phyloP scores from a whole-genome alignment of 805 yeast species.

The Barnettozyma californica region DNA sequence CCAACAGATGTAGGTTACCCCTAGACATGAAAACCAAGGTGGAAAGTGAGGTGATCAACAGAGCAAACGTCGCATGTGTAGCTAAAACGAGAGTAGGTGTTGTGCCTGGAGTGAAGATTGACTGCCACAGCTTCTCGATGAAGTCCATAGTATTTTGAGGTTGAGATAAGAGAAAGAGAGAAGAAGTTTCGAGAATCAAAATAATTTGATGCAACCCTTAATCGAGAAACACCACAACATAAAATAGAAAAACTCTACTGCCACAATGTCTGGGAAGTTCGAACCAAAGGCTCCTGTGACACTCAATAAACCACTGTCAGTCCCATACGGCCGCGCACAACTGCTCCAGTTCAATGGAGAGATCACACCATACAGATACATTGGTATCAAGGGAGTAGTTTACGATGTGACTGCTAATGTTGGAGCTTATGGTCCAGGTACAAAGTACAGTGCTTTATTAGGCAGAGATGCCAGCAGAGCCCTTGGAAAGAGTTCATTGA shows the following conservation, averaged over 20 bases:
- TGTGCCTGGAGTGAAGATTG: conserved; percentile 89
- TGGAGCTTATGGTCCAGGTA: conserved; percentile 72
- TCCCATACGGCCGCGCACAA: conserved; percentile 36
- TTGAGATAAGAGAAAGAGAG: background rate
- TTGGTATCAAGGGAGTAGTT: conserved; percentile 69
- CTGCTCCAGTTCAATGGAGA: conserved; percentile 42
- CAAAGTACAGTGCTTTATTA: conserved; percentile 63
- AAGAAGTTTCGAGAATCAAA: background rate
- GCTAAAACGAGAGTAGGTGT: conserved; percentile 86
- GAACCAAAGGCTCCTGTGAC: conserved; percentile 51
- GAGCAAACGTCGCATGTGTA: conserved; percentile 76
- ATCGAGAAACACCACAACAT: background rate
- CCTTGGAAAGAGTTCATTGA: conserved; percentile 60
- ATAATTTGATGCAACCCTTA: background rate
- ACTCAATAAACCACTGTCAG: conserved; percentile 46
- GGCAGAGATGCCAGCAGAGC: conserved; percentile 79
- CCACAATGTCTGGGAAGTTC: conserved; percentile 27
- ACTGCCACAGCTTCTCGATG: conserved; percentile 75
- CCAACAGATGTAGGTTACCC: conserved; percentile 56
- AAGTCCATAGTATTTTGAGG: conserved; percentile 28
- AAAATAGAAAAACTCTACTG: background rate
- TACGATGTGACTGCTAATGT: conserved; percentile 71
- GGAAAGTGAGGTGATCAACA: conserved; percentile 52
- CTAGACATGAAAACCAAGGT: conserved; percentile 56
- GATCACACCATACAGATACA: conserved; percentile 46